These are phyloP conservation scores for Diaporthe velutina DNA, from an alignment of 2,329 filamentous ascomycete species.

Conservation along the genomic window DNA sequence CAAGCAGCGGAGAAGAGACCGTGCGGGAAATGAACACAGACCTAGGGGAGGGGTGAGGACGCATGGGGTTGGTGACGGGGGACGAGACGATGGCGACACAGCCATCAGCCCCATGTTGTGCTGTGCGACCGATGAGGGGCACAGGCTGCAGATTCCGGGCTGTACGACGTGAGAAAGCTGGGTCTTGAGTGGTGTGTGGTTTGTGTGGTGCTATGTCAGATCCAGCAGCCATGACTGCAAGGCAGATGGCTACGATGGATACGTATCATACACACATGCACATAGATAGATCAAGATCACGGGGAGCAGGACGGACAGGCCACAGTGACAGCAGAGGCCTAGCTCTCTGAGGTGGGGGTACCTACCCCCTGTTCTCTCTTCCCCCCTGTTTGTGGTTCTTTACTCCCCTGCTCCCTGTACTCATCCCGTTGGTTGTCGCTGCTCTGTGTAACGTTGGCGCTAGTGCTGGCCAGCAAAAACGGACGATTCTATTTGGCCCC, in stretches of 20 bases:
- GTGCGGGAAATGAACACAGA: constrained; percentile 22
- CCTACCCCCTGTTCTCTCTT: background rate
- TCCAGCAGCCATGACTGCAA: constrained; percentile 16
- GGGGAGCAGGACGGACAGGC: background rate
- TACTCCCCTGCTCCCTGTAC: background rate
- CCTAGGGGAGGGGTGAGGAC: background rate
- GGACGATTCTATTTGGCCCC: background rate
- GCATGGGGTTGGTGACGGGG: background rate
- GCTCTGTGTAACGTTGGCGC: constrained; percentile 33
- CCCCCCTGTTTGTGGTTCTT: background rate
- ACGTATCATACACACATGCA: background rate
- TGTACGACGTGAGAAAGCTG: constrained; percentile 31
- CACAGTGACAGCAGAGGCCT: background rate
- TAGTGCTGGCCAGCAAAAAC: constrained; percentile 13
- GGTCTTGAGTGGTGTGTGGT: background rate
- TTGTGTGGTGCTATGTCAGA: constrained; percentile 1
- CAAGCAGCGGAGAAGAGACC: constrained; percentile 30
- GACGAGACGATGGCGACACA: constrained; percentile 34
- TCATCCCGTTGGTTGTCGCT: background rate
- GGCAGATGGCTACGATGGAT: constrained; percentile 9
- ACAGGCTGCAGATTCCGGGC: constrained; percentile 35
- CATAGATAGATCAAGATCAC: constrained; percentile 4
- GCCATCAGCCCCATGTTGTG: constrained; percentile 35
- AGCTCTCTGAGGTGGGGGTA: background rate
- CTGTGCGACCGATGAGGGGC: constrained; percentile 24